These are phyloP conservation scores for Nicotiana attenuata DNA, from an alignment of 257 asterid genomes.

Conservation along the genomic window DNA sequence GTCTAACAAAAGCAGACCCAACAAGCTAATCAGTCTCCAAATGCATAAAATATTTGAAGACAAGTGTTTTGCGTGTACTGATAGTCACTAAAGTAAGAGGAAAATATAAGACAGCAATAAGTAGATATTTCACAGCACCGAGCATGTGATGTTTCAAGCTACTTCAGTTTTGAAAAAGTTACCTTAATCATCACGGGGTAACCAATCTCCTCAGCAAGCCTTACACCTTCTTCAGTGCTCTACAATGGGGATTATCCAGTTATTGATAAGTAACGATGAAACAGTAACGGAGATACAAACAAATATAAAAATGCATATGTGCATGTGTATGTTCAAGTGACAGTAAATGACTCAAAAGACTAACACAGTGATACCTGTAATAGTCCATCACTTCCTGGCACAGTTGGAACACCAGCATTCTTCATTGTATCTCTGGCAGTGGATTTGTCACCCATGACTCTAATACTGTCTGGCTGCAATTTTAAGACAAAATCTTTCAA, in stretches of 20 bases:
- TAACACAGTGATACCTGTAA: slow-evolving; percentile 46
- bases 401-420: slow-evolving; percentile 99
- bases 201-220: slow-evolving; percentile 77
- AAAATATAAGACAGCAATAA: not conserved
- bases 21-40: not conserved
- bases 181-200: slow-evolving; percentile 99
- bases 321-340: not conserved
- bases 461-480: slow-evolving; percentile 90
- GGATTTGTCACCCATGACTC: slow-evolving; percentile 98
- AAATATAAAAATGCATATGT: not conserved
- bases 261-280: not conserved
- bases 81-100: not conserved
- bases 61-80: not conserved
- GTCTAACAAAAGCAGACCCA: not conserved
- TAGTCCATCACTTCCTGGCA: slow-evolving; percentile 97
- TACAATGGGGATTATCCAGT: slow-evolving; percentile 22
- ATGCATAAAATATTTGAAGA: not conserved
- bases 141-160: not conserved
- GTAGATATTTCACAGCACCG: not conserved
- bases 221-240: slow-evolving; percentile 90
- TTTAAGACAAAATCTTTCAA: slow-evolving; percentile 3
- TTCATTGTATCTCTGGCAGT: slow-evolving; percentile 99
- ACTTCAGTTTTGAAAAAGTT: slow-evolving; percentile 18
- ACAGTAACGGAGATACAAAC: not conserved
- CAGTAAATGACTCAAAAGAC: not conserved